A percentile compares a stretch with the other conserved stretches of the same genome.
phyloP scores from a whole-genome alignment of 305 asterid species.

The Withania somnifera region DNA sequence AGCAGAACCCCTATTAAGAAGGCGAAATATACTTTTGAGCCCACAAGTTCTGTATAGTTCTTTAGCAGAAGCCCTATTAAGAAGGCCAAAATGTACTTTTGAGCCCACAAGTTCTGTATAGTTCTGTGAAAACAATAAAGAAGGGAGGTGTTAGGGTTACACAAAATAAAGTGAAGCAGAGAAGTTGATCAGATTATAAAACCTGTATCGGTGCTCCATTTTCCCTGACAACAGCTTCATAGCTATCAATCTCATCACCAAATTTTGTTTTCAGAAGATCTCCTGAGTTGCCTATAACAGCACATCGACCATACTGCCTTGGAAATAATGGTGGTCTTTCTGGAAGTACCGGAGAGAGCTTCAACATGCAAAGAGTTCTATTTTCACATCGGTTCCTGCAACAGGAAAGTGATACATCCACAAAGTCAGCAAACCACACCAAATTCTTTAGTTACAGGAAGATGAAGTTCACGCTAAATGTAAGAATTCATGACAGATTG shows the following conservation, averaged over 20 bases:
- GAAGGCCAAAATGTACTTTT: constrained; percentile 94
- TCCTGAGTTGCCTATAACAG: constrained; percentile 98
- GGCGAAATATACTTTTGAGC: constrained; percentile 92
- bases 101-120: constrained; percentile 79
- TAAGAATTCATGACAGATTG: no score
- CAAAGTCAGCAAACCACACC: background rate
- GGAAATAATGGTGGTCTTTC: constrained; percentile 75
- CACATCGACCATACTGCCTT: constrained; percentile 74
- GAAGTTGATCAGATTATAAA: constrained; percentile 4
- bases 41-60: constrained; percentile 84
- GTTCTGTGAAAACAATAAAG: constrained; percentile 42
- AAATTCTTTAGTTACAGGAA: background rate
- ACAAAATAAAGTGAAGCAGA: constrained; percentile 6
- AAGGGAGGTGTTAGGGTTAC: constrained; percentile 9
- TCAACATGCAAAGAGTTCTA: constrained; percentile 80
- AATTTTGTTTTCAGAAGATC: constrained; percentile 86
- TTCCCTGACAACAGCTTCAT: constrained; percentile 82
- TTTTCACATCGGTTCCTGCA: constrained; percentile 73
- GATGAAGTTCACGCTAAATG: background rate
- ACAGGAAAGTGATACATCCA: background rate
- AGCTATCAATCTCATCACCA: constrained; percentile 80
- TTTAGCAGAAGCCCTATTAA: constrained; percentile 98
- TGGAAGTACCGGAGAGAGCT: constrained; percentile 86
- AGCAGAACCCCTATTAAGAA: constrained; percentile 97
- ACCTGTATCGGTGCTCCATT: constrained; percentile 99